Evolutionary conservation across 768 basidiomycete species (phyloP).

Genomic region (Amanita exitialis): DNA sequence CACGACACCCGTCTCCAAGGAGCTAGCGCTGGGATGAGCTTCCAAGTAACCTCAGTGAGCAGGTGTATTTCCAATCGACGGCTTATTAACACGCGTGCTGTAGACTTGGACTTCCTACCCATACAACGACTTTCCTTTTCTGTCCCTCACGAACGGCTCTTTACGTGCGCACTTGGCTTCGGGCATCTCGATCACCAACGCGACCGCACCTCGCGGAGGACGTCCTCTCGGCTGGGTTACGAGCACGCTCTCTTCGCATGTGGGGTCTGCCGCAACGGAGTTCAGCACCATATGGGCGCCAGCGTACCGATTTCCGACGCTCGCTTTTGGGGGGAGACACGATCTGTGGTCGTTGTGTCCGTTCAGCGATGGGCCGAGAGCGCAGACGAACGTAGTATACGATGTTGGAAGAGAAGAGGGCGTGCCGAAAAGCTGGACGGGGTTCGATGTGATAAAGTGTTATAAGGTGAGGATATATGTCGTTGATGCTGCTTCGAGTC

Average conservation of each 20-base stretch:
- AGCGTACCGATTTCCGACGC: constrained; percentile 13
- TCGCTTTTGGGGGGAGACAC: constrained; percentile 21
- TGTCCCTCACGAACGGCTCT: constrained; percentile 26
- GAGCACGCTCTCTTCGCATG: constrained; percentile 16
- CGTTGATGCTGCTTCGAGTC: constrained; percentile 5
- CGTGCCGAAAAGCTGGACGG: constrained; percentile 10
- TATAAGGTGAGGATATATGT: constrained; percentile 23
- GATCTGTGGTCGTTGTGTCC: constrained; percentile 32
- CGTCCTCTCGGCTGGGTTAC: constrained; percentile 26
- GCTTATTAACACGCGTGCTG: too few relatives aligned
- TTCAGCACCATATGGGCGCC: constrained; percentile 21
- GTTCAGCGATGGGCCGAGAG: constrained; percentile 12
- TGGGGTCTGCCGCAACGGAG: constrained; percentile 20
- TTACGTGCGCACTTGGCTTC: constrained; percentile 25
- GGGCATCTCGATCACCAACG: constrained; percentile 28
- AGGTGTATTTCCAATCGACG: not conserved
- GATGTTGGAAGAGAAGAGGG: constrained; percentile 17
- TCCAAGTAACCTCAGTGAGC: constrained; percentile 35
- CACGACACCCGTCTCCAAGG: constrained; percentile 12
- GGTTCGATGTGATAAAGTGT: constrained; percentile 19
- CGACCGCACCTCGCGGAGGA: constrained; percentile 23
- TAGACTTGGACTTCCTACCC: constrained; percentile 42
- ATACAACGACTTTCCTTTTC: constrained; percentile 34
- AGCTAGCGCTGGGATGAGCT: constrained; percentile 24
- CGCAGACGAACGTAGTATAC: constrained; percentile 27